Evolutionary conservation across 441 rosid species (phyloP).

Genomic region (Lepidium campestre): DNA sequence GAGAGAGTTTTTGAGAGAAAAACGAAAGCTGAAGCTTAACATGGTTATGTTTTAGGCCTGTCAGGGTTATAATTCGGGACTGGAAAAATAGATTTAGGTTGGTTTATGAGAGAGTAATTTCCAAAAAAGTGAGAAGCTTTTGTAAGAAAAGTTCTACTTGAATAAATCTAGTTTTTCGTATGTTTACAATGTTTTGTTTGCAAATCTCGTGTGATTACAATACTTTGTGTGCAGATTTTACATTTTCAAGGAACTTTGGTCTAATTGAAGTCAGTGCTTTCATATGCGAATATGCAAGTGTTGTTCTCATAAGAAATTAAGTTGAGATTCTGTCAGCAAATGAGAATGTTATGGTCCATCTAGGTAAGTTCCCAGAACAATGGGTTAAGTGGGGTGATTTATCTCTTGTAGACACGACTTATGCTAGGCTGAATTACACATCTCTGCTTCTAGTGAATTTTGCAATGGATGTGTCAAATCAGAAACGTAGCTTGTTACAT

Average conservation of each 20-base stretch:
- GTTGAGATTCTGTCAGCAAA: slow-evolving; percentile 63
- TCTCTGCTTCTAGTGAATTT: slow-evolving; percentile 73
- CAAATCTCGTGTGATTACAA: too few species aligned
- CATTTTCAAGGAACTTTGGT: slow-evolving; percentile 64
- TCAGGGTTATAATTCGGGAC: too few species aligned
- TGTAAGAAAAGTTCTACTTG: too few species aligned
- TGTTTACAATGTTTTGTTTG: too few species aligned
- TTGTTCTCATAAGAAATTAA: slow-evolving; percentile 66
- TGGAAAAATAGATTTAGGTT: too few species aligned
- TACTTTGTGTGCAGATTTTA: too few species aligned
- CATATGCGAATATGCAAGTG: slow-evolving; percentile 84
- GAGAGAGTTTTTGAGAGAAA: too few species aligned
- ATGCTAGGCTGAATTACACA: slow-evolving; percentile 52
- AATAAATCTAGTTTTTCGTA: too few species aligned
- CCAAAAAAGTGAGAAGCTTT: too few species aligned
- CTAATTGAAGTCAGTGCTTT: slow-evolving; percentile 77
- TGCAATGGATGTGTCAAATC: slow-evolving; percentile 81
- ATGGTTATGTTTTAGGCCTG: too few species aligned
- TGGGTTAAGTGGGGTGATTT: slow-evolving; percentile 88
- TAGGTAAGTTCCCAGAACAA: slow-evolving; percentile 48
- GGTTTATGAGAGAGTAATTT: too few species aligned
- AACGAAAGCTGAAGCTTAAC: too few species aligned
- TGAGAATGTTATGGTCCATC: slow-evolving; percentile 69
- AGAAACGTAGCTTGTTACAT: slow-evolving; percentile 88
- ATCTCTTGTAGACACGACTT: slow-evolving; percentile 44